These are phyloP conservation scores for Batkoa obscura DNA, from an alignment of 371 early-diverging fungal species.

Conservation along the genomic window DNA sequence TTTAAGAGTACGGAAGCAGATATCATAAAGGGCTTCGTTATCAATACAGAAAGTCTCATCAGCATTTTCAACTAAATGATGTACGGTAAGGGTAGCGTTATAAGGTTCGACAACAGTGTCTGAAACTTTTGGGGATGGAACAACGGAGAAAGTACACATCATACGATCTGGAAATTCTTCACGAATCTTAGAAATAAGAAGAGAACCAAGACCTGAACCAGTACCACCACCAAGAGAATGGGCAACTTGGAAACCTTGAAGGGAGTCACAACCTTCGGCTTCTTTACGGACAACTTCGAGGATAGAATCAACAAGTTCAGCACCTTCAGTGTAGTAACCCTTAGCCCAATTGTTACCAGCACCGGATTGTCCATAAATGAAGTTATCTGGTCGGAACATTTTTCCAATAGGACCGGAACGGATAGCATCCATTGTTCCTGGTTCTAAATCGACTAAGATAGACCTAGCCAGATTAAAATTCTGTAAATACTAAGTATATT, in stretches of 20 bases:
- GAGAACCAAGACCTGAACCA: slow-evolving; percentile 85
- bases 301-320: slow-evolving; percentile 79
- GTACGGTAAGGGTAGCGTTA: slow-evolving; percentile 92
- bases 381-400: slow-evolving; percentile 69
- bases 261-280: slow-evolving; percentile 76
- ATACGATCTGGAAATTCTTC: slow-evolving; percentile 94
- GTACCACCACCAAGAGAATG: slow-evolving; percentile 94
- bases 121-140: slow-evolving; percentile 57
- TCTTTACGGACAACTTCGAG: slow-evolving; percentile 84
- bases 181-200: slow-evolving; percentile 77
- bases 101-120: slow-evolving; percentile 72
- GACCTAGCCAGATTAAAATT: slow-evolving; percentile 37
- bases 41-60: slow-evolving; percentile 89
- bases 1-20: slow-evolving; percentile 85
- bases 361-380: slow-evolving; percentile 70
- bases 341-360: slow-evolving; percentile 98
- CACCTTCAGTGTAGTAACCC: slow-evolving; percentile 95
- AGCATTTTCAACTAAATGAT: slow-evolving; percentile 93
- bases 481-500: not conserved
- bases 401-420: slow-evolving; percentile 40
- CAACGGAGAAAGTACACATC: slow-evolving; percentile 91
- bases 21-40: slow-evolving; percentile 89
- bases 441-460: slow-evolving; percentile 97
- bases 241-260: slow-evolving; percentile 90
- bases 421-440: slow-evolving; percentile 96